Percentiles rank a stretch among this genome's conserved stretches.
Evolutionary conservation across 371 early-diverging fungal genomes (phyloP).

Genomic region (Quaeritorhiza haematococci): DNA sequence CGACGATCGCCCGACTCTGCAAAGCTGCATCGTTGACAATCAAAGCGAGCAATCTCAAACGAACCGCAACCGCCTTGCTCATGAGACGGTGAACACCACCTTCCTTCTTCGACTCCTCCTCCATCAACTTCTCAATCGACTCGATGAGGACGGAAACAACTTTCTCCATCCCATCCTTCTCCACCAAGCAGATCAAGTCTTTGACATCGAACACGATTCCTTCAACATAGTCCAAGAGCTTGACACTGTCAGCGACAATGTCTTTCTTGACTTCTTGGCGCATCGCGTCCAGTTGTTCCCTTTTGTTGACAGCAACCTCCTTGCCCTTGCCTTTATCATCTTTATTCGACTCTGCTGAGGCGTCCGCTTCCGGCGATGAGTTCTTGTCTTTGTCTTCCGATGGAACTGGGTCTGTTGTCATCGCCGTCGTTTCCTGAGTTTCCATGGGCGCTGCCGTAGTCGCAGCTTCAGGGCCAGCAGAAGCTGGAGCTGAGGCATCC

Average conservation of each 20-base stretch:
- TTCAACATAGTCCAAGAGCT: conserved; percentile 59
- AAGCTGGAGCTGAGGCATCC: not conserved
- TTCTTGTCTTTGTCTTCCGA: conserved; percentile 14
- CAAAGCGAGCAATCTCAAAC: conserved; percentile 62
- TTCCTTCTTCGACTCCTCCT: not conserved
- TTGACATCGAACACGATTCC: conserved; percentile 65
- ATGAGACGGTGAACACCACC: conserved; percentile 22
- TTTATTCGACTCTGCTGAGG: conserved; percentile 7
- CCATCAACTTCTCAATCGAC: conserved; percentile 1
- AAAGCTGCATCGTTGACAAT: conserved; percentile 52
- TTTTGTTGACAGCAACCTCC: conserved; percentile 19
- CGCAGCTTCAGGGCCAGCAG: not conserved
- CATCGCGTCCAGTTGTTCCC: conserved; percentile 38
- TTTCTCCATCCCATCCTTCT: conserved; percentile 6
- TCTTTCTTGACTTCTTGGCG: conserved; percentile 49
- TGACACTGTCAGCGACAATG: conserved; percentile 48
- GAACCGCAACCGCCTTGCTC: conserved; percentile 45
- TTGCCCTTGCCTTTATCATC: conserved; percentile 22
- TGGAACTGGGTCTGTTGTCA: conserved; percentile 6
- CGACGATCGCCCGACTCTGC: conserved; percentile 43
- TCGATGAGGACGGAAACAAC: too few relatives aligned
- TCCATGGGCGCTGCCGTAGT: conserved; percentile 11
- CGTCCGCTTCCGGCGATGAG: conserved; percentile 14
- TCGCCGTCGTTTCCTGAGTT: conserved; percentile 14
- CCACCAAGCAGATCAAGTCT: conserved; percentile 41